phyloP scores from a whole-genome alignment of 345 rosid species.

The Populus davidiana region DNA sequence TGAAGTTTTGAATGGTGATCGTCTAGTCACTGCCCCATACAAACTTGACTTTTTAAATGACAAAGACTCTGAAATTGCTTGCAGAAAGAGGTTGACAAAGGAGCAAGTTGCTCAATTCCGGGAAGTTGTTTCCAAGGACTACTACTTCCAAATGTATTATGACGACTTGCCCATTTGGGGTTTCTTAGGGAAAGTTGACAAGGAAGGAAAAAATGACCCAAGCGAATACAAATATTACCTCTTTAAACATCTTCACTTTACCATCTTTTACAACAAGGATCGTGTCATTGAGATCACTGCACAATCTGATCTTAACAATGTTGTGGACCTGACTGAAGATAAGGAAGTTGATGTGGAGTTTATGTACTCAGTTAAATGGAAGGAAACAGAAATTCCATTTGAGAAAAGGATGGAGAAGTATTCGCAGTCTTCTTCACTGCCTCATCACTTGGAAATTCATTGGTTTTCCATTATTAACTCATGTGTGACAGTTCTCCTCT shows the following conservation, averaged over 20 bases:
- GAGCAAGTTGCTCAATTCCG: slow-evolving; percentile 61
- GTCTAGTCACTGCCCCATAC: slow-evolving; percentile 83
- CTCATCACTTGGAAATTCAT: slow-evolving; percentile 88
- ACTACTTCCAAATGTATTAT: slow-evolving; percentile 85
- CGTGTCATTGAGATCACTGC: slow-evolving; percentile 70
- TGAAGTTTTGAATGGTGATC: slow-evolving; percentile 81
- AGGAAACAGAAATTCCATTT: slow-evolving; percentile 73
- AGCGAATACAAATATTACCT: slow-evolving; percentile 65
- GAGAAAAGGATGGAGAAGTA: slow-evolving; percentile 93
- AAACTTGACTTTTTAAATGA: slow-evolving; percentile 69
- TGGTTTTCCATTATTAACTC: slow-evolving; percentile 93
- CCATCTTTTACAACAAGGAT: slow-evolving; percentile 68
- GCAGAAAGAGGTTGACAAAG: slow-evolving; percentile 52
- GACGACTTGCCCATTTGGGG: slow-evolving; percentile 94
- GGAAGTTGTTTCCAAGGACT: slow-evolving; percentile 67
- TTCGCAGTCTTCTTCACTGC: slow-evolving; percentile 75
- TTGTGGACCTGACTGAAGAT: slow-evolving; percentile 76
- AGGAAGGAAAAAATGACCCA: slow-evolving; percentile 29
- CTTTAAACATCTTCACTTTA: slow-evolving; percentile 73
- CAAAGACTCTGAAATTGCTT: slow-evolving; percentile 57
- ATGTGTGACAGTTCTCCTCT: slow-evolving; percentile 81
- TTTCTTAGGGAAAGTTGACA: slow-evolving; percentile 74
- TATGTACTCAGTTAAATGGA: slow-evolving; percentile 85
- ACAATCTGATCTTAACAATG: slow-evolving; percentile 64
- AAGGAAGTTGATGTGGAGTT: slow-evolving; percentile 76